Base-by-base conservation (phyloP, 495 filamentous ascomycete genomes). In the Haplographium delicatum region DNA sequence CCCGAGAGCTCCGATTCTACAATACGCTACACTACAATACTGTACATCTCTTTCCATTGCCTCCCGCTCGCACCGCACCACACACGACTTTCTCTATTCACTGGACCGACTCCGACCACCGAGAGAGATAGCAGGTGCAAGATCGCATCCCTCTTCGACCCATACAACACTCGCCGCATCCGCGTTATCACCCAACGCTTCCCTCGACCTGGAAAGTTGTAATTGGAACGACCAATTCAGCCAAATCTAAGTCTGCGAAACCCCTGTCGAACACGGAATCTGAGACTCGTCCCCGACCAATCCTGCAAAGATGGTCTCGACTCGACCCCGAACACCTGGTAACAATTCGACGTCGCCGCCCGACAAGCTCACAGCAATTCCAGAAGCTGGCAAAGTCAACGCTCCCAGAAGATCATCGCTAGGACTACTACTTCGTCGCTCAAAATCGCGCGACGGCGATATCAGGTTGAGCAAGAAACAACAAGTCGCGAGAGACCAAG, bases 401-500 rank as follows among this genome's bases (percentile, higher is more conserved):
- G 48, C 54, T 23, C 51, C 56, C 56, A 74, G 75, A 62, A 72
- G 76, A 56, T 70, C 76, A 34, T 76, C 74, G 57, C 67, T 80
- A 61, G 76, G 76, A 49, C 72, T 75, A 63, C 86, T 94, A 64
- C 77, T 94, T 43, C 83, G 86, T 65, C 86, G 88, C 57, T 83
- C 80, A 60, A 93, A 88, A 70, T 91, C 88, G 35, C n/a, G n/a
- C n/a, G n/a, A n/a, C n/a, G 83, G 82, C 31, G 86, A 82, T 66
- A 75, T 88, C 7, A 83, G 80, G 64, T 65, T 76, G 50, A 84
- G 76, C 76, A 89, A 86, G 72, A 86, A 81, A 61, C 70, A 75
- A 46, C 77, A 79, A 52, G 71, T 77, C 35, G 50, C 47, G 70
- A 72, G 51, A 64, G 78, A 85, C 63, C 80, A 85, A 58, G 84